Conservation (phyloP, 2,329 filamentous ascomycete species). For the Thelonectria rubi region DNA sequence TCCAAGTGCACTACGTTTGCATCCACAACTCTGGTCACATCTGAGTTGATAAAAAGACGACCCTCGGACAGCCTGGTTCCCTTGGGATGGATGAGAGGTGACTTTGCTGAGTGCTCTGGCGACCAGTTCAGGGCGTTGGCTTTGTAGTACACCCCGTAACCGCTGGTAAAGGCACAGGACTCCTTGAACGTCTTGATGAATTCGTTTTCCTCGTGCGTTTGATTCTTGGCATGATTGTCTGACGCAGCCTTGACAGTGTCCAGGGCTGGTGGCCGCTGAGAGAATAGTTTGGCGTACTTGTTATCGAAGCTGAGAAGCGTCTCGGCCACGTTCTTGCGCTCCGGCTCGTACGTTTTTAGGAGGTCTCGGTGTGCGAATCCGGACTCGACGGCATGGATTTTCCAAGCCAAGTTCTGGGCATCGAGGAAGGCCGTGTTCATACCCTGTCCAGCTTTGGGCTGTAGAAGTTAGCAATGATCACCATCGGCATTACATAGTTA, state of each 20-base stretch:
- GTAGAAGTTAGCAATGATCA: constrained; percentile 48
- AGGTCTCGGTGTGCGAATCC: constrained; percentile 80
- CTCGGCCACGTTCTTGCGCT: constrained; percentile 86
- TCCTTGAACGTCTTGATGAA: constrained; percentile 93
- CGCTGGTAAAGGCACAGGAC: constrained; percentile 89
- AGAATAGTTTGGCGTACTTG: constrained; percentile 90
- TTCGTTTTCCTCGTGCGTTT: constrained; percentile 69
- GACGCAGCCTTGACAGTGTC: constrained; percentile 77
- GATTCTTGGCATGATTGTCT: constrained; percentile 38
- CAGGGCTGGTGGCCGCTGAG: constrained; percentile 76
- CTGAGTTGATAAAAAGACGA: constrained; percentile 77
- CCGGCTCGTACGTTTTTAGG: constrained; percentile 85
- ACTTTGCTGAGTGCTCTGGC: constrained; percentile 73
- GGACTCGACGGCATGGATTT: constrained; percentile 88
- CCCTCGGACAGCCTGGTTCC: constrained; percentile 76
- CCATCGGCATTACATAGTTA: constrained; percentile 47
- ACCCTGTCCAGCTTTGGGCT: constrained; percentile 80
- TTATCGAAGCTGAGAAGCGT: constrained; percentile 87
- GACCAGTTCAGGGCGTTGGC: constrained; percentile 89
- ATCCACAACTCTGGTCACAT: constrained; percentile 87
- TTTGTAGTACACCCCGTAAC: constrained; percentile 88
- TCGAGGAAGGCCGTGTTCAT: constrained; percentile 85
- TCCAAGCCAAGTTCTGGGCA: constrained; percentile 93
- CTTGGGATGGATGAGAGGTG: constrained; percentile 72
- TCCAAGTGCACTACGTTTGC: constrained; percentile 91